Evolutionary conservation across 768 basidiomycete species (phyloP).

Genomic region (Amanita fuliginea): DNA sequence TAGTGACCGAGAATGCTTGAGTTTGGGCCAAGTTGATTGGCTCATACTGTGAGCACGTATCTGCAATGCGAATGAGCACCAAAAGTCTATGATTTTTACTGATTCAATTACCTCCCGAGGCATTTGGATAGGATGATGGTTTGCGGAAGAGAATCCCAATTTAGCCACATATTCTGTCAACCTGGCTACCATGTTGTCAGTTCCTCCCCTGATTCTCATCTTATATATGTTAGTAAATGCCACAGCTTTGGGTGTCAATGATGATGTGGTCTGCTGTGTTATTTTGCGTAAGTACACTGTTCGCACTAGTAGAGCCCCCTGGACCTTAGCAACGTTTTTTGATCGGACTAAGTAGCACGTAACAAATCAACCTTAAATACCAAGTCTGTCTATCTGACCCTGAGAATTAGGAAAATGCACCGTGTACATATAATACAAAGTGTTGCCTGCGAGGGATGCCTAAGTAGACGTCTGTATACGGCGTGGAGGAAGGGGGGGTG

Average conservation of each 20-base stretch:
- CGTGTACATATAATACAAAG: constrained; percentile 2
- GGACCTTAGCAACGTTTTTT: no score
- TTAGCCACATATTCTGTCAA: background rate
- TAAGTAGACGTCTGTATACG: constrained; percentile 13
- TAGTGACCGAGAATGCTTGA: constrained; percentile 18
- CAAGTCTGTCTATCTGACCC: background rate
- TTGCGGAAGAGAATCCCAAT: background rate
- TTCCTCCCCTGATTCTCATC: no score
- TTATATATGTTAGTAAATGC: no score
- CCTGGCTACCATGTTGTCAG: background rate
- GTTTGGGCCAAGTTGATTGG: background rate
- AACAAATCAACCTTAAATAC: background rate
- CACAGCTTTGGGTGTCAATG: no score
- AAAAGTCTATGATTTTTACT: background rate
- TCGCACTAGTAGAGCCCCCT: no score
- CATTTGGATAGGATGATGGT: background rate
- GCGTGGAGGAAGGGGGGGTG: constrained; percentile 20
- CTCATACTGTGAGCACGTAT: background rate
- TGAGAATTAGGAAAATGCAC: background rate
- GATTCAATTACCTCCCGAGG: background rate
- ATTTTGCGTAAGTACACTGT: no score
- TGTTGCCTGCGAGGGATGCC: background rate
- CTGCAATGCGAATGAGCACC: background rate
- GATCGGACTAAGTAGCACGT: no score
- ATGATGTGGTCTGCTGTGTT: no score